Conservation (phyloP, 2,329 filamentous ascomycete genomes). For the Epichloe hybrida region DNA sequence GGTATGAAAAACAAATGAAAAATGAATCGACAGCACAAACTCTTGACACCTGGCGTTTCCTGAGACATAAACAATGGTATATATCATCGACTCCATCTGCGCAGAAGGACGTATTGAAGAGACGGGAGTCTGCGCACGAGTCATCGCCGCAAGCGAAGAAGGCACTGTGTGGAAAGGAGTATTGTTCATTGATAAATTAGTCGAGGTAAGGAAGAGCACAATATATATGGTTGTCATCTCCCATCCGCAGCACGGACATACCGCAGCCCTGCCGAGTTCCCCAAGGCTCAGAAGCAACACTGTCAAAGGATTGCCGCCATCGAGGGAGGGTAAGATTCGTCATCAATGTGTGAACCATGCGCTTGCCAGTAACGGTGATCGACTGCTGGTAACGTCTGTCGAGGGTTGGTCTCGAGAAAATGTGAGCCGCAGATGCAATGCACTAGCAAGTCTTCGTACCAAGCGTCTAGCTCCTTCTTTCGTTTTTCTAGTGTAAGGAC, state of each 20-base stretch:
- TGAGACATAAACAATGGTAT: no score
- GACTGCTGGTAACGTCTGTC: constrained; percentile 13
- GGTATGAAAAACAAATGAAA: no score
- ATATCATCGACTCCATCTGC: not conserved
- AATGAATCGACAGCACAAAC: no score
- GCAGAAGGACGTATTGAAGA: not conserved
- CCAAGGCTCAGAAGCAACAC: constrained; percentile 6
- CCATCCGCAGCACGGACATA: constrained; percentile 31
- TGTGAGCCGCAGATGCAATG: no score
- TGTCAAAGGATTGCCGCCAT: constrained; percentile 37
- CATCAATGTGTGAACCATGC: constrained; percentile 1
- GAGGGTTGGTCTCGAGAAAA: constrained; percentile 11
- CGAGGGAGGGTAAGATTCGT: constrained; percentile 24
- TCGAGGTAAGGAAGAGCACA: constrained; percentile 34
- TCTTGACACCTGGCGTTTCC: no score
- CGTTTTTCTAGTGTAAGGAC: no score
- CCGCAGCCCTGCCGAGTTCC: constrained; percentile 30
- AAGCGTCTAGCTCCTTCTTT: no score
- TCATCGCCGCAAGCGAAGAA: constrained; percentile 30
- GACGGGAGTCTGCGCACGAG: constrained; percentile 23
- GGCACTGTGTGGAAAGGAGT: constrained; percentile 33
- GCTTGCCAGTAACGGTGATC: no score
- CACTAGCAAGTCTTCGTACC: constrained; percentile 5
- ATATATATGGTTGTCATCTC: constrained; percentile 22
- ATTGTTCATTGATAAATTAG: constrained; percentile 40